Conservation (phyloP, 345 rosid genomes). For the Clausena lansium region DNA sequence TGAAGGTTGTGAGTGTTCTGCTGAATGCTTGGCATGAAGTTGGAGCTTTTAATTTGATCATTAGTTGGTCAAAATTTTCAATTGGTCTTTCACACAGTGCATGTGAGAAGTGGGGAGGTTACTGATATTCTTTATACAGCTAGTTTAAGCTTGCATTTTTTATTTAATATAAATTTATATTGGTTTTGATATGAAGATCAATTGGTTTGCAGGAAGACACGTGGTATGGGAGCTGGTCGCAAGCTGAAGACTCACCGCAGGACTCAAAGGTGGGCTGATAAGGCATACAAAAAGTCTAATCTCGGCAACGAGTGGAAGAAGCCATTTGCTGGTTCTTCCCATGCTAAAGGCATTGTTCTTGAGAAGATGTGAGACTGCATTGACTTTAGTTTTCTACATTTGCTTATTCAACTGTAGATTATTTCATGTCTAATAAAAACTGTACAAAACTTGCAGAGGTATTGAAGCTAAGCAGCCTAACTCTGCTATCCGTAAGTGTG, state of each 20-base stretch:
- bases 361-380: conserved; percentile 58
- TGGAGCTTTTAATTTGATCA: neutral
- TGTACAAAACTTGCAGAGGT: conserved; percentile 47
- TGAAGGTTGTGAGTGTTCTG: neutral
- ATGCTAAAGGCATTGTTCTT: conserved; percentile 77
- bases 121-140: neutral
- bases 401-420: neutral
- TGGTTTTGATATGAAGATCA: neutral
- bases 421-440: neutral
- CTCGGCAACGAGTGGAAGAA: conserved; percentile 94
- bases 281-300: conserved; percentile 78
- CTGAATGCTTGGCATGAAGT: neutral
- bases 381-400: neutral
- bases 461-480: conserved; percentile 99
- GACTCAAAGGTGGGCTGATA: conserved; percentile 92
- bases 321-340: conserved; percentile 85
- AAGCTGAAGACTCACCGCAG: conserved; percentile 79
- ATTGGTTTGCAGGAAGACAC: conserved; percentile 55
- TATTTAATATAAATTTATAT: neutral
- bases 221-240: conserved; percentile 82
- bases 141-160: neutral
- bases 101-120: neutral
- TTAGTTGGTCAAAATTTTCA: neutral
- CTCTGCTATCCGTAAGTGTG: conserved; percentile 97
- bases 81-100: too few relatives aligned